Evolutionary conservation across 2,329 filamentous ascomycete genomes (phyloP).

Genomic region (Aureobasidium subglaciale): DNA sequence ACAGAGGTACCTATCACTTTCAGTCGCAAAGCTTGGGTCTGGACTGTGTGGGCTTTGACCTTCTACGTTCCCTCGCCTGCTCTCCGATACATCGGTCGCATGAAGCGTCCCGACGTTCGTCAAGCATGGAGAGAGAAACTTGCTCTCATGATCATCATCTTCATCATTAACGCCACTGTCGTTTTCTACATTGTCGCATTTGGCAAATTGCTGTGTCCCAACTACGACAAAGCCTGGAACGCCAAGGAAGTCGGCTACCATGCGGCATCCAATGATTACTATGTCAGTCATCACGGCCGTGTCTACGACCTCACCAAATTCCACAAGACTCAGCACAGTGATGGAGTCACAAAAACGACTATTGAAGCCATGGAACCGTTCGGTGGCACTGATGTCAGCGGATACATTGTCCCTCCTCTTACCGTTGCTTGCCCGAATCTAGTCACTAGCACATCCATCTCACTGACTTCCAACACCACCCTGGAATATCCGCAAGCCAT

Average conservation of each 20-base stretch:
- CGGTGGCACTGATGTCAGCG: conserved; percentile 69
- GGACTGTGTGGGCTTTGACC: conserved; percentile 75
- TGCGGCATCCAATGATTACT: conserved; percentile 68
- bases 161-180: conserved; percentile 70
- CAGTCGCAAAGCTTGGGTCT: conserved; percentile 70
- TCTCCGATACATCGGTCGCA: conserved; percentile 75
- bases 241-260: conserved; percentile 62
- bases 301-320: conserved; percentile 93
- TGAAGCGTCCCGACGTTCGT: conserved; percentile 94
- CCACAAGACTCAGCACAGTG: conserved; percentile 78
- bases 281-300: conserved; percentile 75
- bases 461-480: conserved; percentile 62
- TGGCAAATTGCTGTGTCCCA: conserved; percentile 78
- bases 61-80: conserved; percentile 90
- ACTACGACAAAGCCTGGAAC: conserved; percentile 85
- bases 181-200: conserved; percentile 91
- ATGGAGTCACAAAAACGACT: conserved; percentile 55
- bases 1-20: conserved; percentile 59
- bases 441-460: conserved; percentile 48
- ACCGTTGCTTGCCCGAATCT: conserved; percentile 66
- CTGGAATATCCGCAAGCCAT: conserved; percentile 38
- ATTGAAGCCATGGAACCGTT: conserved; percentile 65
- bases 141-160: conserved; percentile 71
- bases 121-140: conserved; percentile 97
- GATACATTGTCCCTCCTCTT: conserved; percentile 80